Base-by-base conservation (phyloP, 139 green algal species). In the Raphidocelis subcapitata region DNA sequence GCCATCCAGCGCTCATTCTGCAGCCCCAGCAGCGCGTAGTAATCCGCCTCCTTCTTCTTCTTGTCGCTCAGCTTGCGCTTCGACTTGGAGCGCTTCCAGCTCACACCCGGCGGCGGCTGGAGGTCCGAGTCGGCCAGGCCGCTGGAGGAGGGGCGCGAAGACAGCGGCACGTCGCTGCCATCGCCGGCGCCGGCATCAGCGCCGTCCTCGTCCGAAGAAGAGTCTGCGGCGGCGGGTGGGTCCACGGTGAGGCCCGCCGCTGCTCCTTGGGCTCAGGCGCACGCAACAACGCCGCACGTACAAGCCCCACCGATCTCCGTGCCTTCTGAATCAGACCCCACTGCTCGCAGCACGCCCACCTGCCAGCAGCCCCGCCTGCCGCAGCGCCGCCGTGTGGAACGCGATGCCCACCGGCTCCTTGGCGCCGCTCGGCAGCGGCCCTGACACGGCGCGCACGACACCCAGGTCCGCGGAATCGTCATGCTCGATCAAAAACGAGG, bases 21-120 rank as follows among this genome's bases (percentile, higher is more conserved):
- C 67, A 97, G 79, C 14, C 93, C 93, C 69, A 97, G 81, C 64
- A 97, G 79, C n/a, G 69, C 82, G 70, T 97, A 97, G 32, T 90
- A 73, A 78, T 97, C 93, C 24, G 69, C 32, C 14, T 89, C 79
- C 60, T 81, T 80, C 41, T 86, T 88, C 41, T 85, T 85, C 31
- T 83, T 69, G 59, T 82, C 77, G 87, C 73, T 90, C 90, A 29
- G 49, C 65, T 67, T 18, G 15, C 16, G 71, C 21, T 72, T 78
- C 8, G 44, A 35, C 54, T 78, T 78, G 31, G 68, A 54, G 26
- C 54, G 78, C 68, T 46, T 81, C 67, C 59, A 85, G 62, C 14
- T 67, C 20, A 35, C 36, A 59, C 67, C 79, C 62, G 60, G 74
- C 57, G 29, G 35, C 52, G 61, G 75, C 69, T 81, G 62, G 54